A percentile compares a stretch with the other conserved stretches of the same genome.
phyloP scores from a whole-genome alignment of 2,329 filamentous ascomycete genomes.

The Pseudocercospora macadamiae region DNA sequence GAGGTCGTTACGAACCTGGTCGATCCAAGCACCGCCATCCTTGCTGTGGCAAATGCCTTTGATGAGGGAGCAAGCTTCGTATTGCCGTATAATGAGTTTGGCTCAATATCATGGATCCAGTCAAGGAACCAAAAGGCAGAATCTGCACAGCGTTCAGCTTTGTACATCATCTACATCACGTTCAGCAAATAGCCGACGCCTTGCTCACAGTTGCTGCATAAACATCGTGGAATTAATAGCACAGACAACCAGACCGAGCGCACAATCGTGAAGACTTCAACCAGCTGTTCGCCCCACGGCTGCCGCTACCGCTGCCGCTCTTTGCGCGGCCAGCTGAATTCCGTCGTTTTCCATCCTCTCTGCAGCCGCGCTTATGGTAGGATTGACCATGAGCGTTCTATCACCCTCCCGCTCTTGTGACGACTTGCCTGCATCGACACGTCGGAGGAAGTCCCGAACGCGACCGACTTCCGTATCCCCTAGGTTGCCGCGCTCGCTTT shows the following conservation, averaged over 20 bases:
- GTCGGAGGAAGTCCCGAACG: conserved; percentile 76
- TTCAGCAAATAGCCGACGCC: neutral
- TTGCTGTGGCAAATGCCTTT: too few relatives aligned
- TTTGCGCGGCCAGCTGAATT: neutral
- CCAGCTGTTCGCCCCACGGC: neutral
- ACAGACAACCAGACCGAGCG: neutral
- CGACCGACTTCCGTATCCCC: conserved; percentile 65
- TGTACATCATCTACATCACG: neutral
- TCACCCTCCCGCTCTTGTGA: conserved; percentile 8
- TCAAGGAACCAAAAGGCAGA: too few relatives aligned
- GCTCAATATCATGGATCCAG: too few relatives aligned
- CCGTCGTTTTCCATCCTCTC: neutral
- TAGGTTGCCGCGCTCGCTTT: conserved; percentile 66
- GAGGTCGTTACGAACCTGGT: too few relatives aligned
- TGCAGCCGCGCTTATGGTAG: conserved; percentile 2
- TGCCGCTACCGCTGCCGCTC: neutral
- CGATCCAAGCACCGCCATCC: too few relatives aligned
- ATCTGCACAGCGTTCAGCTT: neutral
- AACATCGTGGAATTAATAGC: neutral
- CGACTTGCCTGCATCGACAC: conserved; percentile 60
- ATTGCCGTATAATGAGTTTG: too few relatives aligned
- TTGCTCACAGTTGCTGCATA: neutral
- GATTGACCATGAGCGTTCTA: conserved; percentile 9
- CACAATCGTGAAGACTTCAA: neutral
- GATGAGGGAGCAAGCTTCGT: too few relatives aligned